Percentiles rank a stretch among this genome's conserved stretches.
Conservation (phyloP, 208 protist genomes). For the Crithidia expoeki region DNA sequence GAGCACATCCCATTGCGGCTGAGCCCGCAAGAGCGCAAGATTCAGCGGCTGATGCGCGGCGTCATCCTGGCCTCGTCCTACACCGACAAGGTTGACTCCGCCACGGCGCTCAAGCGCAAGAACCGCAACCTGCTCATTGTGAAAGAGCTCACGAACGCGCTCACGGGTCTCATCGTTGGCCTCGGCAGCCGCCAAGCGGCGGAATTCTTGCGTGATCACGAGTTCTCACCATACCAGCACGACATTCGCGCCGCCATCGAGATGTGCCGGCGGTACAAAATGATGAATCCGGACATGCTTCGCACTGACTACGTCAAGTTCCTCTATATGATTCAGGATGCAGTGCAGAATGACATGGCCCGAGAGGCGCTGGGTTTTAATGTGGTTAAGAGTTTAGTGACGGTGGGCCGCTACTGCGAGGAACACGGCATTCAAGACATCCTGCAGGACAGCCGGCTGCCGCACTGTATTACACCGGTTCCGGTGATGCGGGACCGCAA, state of each 20-base stretch:
- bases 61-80: constrained; percentile 89
- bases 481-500: constrained; percentile 71
- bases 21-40: constrained; percentile 79
- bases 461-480: constrained; percentile 91
- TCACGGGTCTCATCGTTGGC: constrained; percentile 84
- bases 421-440: constrained; percentile 56
- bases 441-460: constrained; percentile 67
- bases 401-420: constrained; percentile 76
- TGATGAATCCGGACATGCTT: constrained; percentile 95
- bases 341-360: constrained; percentile 72
- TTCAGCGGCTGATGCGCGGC: constrained; percentile 88
- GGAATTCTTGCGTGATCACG: constrained; percentile 52
- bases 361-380: constrained; percentile 82
- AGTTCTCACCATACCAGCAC: constrained; percentile 72
- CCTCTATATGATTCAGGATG: constrained; percentile 92
- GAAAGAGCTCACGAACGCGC: constrained; percentile 80
- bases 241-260: constrained; percentile 80
- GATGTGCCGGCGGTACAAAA: constrained; percentile 92
- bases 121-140: constrained; percentile 74
- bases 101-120: constrained; percentile 49
- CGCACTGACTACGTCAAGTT: constrained; percentile 94
- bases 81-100: constrained; percentile 91
- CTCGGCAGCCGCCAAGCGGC: constrained; percentile 72
- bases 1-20: constrained; percentile 90
- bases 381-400: constrained; percentile 71